Percentiles rank a stretch among this genome's conserved stretches.
These are phyloP conservation scores for Rasamsonia emersonii DNA, from an alignment of 2,329 filamentous ascomycete genomes.

Conservation along the genomic window DNA sequence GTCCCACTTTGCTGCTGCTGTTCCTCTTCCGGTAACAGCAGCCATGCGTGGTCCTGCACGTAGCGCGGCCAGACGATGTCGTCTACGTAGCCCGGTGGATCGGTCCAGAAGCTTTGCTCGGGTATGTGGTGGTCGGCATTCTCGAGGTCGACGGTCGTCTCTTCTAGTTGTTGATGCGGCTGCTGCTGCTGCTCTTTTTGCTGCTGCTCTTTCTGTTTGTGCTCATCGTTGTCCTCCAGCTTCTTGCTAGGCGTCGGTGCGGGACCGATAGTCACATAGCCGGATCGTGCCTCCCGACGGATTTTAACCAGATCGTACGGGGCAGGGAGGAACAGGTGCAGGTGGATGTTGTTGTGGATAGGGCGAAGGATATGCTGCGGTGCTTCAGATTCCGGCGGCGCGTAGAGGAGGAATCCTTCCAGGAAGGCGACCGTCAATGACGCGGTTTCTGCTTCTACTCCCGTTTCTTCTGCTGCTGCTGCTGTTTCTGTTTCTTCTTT, in stretches of 20 bases:
- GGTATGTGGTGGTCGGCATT: constrained; percentile 26
- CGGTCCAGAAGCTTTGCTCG: constrained; percentile 78
- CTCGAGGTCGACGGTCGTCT: constrained; percentile 20
- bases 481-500: background rate
- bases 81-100: constrained; percentile 91
- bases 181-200: constrained; percentile 6
- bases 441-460: constrained; percentile 1
- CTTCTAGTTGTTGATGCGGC: constrained; percentile 5
- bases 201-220: constrained; percentile 1
- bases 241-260: constrained; percentile 18
- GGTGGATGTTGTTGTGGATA: constrained; percentile 46
- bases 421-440: constrained; percentile 57
- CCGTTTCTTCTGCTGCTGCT: background rate
- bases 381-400: constrained; percentile 27
- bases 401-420: constrained; percentile 83
- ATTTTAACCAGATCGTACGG: constrained; percentile 43
- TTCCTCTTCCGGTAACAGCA: constrained; percentile 65
- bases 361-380: constrained; percentile 18
- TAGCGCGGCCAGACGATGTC: constrained; percentile 95
- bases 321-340: constrained; percentile 70
- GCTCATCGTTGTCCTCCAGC: constrained; percentile 1
- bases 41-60: constrained; percentile 66
- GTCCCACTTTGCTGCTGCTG: constrained; percentile 38
- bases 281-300: constrained; percentile 33
- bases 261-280: constrained; percentile 40